Conservation (phyloP, 306 rosid genomes). For the Glycine latifolia region DNA sequence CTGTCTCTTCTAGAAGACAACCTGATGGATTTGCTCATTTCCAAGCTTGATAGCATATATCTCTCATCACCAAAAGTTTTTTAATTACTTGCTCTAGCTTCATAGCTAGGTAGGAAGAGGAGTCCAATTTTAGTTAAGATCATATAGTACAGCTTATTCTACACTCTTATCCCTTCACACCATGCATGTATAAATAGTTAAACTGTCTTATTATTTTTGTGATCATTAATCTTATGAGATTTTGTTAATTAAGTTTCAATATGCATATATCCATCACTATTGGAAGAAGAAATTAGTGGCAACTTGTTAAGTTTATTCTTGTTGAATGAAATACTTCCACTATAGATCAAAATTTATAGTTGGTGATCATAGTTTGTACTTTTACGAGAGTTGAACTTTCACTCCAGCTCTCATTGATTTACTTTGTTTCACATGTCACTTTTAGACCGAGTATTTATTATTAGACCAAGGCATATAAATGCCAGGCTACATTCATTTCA, state of each 20-base stretch:
- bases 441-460: not conserved
- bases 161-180: not conserved
- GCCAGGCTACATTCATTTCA: not conserved
- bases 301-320: not conserved
- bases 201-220: not conserved
- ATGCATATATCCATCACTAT: not conserved
- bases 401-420: not conserved
- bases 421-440: not conserved
- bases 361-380: not conserved
- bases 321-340: not conserved
- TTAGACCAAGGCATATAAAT: slow-evolving; percentile 4
- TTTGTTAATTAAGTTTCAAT: not conserved
- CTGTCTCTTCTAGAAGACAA: slow-evolving; percentile 26
- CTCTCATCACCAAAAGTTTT: slow-evolving; percentile 8
- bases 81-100: not conserved
- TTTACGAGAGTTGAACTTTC: not conserved
- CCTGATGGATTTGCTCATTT: slow-evolving; percentile 45
- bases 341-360: no score
- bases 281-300: not conserved
- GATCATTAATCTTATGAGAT: not conserved
- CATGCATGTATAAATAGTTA: not conserved
- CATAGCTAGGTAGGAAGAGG: not conserved
- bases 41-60: slow-evolving; percentile 30
- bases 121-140: not conserved
- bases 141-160: not conserved